A percentile compares a stretch with the other conserved stretches of the same genome.
These are phyloP conservation scores for Mikania micrantha DNA, from an alignment of 129 eudicot species.

Conservation along the genomic window DNA sequence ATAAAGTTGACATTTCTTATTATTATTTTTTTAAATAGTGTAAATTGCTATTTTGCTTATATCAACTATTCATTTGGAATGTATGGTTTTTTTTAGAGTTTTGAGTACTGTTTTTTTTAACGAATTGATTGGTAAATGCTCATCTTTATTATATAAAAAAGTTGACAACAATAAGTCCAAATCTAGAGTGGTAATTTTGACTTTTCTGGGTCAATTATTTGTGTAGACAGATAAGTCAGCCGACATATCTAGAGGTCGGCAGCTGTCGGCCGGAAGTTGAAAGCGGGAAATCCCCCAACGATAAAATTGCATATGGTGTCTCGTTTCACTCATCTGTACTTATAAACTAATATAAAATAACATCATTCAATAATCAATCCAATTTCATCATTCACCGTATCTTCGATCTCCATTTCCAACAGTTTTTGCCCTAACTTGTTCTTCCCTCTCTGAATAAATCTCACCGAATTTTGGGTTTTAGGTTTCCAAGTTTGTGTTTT, in stretches of 20 bases:
- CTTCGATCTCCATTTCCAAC: background rate
- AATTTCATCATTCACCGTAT: conserved; percentile 6
- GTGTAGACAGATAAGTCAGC: conserved; percentile 41
- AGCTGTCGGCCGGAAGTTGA: conserved; percentile 85
- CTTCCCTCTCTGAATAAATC: background rate
- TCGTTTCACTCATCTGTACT: background rate
- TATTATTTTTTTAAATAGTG: no score
- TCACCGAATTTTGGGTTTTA: background rate
- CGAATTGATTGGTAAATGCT: no score
- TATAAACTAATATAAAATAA: background rate
- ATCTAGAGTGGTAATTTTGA: background rate
- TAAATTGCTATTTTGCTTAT: no score
- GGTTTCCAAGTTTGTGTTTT: background rate
- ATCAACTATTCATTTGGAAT: no score
- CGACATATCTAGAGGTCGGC: conserved; percentile 91
- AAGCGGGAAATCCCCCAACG: conserved; percentile 11
- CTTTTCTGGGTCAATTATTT: background rate
- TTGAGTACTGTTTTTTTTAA: no score
- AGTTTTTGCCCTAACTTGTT: conserved; percentile 21
- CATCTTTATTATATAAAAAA: no score
- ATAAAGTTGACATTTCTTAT: no score
- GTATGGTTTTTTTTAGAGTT: no score
- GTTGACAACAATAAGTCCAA: conserved; percentile 13
- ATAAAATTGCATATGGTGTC: conserved; percentile 4
- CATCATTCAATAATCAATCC: background rate